phyloP scores from a whole-genome alignment of 345 rosid species.

The Moringa oleifera region DNA sequence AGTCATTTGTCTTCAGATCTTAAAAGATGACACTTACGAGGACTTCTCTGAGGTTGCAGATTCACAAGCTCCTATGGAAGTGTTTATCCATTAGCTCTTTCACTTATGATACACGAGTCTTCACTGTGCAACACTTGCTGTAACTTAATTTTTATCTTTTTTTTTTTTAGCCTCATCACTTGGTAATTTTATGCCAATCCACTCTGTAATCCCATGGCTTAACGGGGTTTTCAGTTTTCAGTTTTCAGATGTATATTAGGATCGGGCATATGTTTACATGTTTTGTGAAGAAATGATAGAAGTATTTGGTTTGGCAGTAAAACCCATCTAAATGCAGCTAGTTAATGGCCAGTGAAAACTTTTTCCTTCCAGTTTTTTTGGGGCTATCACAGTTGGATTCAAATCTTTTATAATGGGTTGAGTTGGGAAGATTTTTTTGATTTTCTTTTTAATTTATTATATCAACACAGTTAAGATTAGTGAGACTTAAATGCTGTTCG shows the following conservation, averaged over 20 bases:
- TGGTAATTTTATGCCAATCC: neutral
- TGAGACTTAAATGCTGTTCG: too few relatives aligned
- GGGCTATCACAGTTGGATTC: too few relatives aligned
- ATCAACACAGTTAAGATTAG: too few relatives aligned
- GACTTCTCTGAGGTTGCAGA: neutral
- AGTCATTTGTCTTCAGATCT: constrained; percentile 53
- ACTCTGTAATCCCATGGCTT: neutral
- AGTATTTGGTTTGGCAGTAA: neutral
- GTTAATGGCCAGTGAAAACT: neutral
- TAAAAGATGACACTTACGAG: constrained; percentile 1
- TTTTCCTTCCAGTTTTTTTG: too few relatives aligned
- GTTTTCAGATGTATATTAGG: too few relatives aligned
- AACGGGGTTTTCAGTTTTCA: neutral
- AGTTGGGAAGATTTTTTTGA: too few relatives aligned
- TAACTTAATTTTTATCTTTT: neutral
- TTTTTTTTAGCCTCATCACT: too few relatives aligned
- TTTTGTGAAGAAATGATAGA: neutral
- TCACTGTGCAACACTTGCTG: constrained; percentile 3
- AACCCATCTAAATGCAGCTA: neutral
- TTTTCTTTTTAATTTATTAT: too few relatives aligned
- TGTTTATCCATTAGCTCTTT: neutral
- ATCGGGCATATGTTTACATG: neutral
- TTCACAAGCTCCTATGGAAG: neutral
- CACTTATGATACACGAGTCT: neutral
- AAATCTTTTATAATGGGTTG: too few relatives aligned